Evolutionary conservation across 2,329 filamentous ascomycete genomes (phyloP).

Genomic region (Fusarium subtropicale): DNA sequence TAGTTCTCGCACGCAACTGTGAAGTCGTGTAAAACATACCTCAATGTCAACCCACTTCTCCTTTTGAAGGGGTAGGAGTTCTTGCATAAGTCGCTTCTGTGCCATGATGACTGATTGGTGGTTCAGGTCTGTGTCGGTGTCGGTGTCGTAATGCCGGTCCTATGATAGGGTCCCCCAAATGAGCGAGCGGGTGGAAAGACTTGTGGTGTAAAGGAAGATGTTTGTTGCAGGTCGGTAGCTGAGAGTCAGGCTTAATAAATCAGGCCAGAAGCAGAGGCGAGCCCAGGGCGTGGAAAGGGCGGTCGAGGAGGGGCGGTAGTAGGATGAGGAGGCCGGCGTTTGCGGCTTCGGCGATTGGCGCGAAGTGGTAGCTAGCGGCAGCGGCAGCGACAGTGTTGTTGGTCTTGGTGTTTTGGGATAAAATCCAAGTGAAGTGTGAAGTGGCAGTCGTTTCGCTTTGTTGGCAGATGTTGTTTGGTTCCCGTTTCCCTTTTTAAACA

Average conservation of each 20-base stretch:
- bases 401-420: conserved; percentile 13
- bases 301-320: conserved; percentile 38
- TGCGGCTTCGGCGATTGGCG: conserved; percentile 39
- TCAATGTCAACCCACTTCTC: conserved; percentile 96
- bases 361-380: conserved; percentile 13
- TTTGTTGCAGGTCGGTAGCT: conserved; percentile 23
- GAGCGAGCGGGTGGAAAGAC: conserved; percentile 7
- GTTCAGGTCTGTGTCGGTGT: background rate
- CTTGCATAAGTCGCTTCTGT: conserved; percentile 86
- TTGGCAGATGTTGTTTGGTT: conserved; percentile 23
- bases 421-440: conserved; percentile 9
- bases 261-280: conserved; percentile 40
- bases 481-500: background rate
- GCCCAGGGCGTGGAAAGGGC: conserved; percentile 44
- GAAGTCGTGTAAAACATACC: conserved; percentile 59
- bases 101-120: conserved; percentile 52
- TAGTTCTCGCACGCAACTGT: background rate
- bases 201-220: background rate
- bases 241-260: conserved; percentile 41
- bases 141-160: background rate
- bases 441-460: conserved; percentile 21
- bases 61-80: conserved; percentile 83
- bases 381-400: conserved; percentile 4
- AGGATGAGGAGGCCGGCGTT: conserved; percentile 19
- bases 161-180: conserved; percentile 5